These are phyloP conservation scores for Beauveria australis DNA, from an alignment of 2,329 filamentous ascomycete genomes.

Conservation along the genomic window DNA sequence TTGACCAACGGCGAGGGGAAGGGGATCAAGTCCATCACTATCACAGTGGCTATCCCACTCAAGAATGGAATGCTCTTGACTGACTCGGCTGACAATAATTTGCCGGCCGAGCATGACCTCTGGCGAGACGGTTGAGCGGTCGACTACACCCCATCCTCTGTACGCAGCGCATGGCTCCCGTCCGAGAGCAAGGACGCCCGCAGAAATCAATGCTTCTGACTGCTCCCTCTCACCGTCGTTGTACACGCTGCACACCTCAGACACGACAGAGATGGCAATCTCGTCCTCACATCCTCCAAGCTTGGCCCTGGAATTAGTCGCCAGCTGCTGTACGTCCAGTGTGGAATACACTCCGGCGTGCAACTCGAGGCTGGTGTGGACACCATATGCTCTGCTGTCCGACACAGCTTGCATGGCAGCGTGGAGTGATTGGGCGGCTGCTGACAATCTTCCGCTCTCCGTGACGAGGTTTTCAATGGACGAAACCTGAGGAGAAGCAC, in stretches of 20 bases:
- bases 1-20: constrained; percentile 38
- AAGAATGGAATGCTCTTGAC: constrained; percentile 57
- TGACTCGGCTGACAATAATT: constrained; percentile 52
- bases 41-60: constrained; percentile 35
- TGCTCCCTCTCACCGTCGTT: constrained; percentile 24
- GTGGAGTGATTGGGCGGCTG: constrained; percentile 6
- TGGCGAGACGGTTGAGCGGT: constrained; percentile 22
- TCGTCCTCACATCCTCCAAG: constrained; percentile 28
- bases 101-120: not conserved
- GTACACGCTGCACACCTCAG: constrained; percentile 55
- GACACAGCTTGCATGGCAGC: constrained; percentile 1
- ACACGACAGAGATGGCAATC: constrained; percentile 48
- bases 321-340: constrained; percentile 57
- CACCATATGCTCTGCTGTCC: not conserved
- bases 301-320: constrained; percentile 37
- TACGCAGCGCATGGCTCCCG: constrained; percentile 54
- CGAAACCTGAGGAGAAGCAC: constrained; percentile 25
- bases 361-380: constrained; percentile 38
- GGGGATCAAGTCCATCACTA: not conserved
- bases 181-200: constrained; percentile 50
- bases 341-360: constrained; percentile 60
- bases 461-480: constrained; percentile 20
- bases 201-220: constrained; percentile 48
- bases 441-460: not conserved
- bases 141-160: constrained; percentile 51